Evolutionary conservation across 2,329 filamentous ascomycete genomes (phyloP), one percentile per base, ranked within the genome.

Genomic region (Coccinonectria pachysandricola): DNA sequence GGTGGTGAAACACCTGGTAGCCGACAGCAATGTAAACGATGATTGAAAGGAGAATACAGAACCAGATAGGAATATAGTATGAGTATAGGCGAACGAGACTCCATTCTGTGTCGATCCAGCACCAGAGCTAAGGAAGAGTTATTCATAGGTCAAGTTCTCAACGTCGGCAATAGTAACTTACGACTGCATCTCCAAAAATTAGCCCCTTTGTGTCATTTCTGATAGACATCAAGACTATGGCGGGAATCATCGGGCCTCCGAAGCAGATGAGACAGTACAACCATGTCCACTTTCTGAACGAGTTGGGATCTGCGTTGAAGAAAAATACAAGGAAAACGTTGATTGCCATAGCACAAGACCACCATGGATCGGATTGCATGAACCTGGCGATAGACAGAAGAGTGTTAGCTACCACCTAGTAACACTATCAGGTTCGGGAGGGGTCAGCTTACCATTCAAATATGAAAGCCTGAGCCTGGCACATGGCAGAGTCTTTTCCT

Each of bases 301-400:
- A 71, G 2, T 72, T 72, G 1, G 68, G 68, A 24, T 64, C 64
- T 7, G 64, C 65, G 11, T 66, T 62, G 44, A 60, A 60, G 51
- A 73, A 74, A 44, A 75, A 73, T 20, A 74, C 69, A 25, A 87
- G 64, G 47, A 78, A 84, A 29, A 88, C 82, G 38, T 88, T 88
- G 43, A 79, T 64, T 1, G 82, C 79, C 81, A 88, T 88, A 35
- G 78, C 79, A 40, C 85, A 72, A 0, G 79, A 81, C 79, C 77
- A 86, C 56, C 79, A 67, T 1, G 77, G 73, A 52, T 83, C 79
- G 4, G 77, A 77, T 39, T 79, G 76, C 70, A 81, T 79, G 50
- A 83, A 85, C 71, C 76, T 83, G 21, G 9, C 6, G 21, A 11
- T n/a, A n/a, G 5, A 7, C n/a, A 14, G 8, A 15, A n/a, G n/a